phyloP scores from a whole-genome alignment of 2,329 filamentous ascomycete genomes.

The Neospermospora avenae region DNA sequence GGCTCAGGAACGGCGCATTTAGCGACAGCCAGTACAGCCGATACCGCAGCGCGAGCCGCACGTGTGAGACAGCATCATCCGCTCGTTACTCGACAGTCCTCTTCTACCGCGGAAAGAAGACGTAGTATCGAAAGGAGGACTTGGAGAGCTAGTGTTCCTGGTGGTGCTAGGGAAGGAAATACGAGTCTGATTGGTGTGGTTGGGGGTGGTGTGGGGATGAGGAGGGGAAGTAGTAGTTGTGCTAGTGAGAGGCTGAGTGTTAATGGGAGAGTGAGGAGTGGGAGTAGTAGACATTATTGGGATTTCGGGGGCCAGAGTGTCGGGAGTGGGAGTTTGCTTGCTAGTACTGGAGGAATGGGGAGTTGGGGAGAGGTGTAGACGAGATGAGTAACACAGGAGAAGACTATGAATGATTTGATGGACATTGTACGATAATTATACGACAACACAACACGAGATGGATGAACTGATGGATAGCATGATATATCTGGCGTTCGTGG shows the following conservation, averaged over 20 bases:
- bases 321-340: slow-evolving; percentile 70
- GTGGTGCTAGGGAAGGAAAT: slow-evolving; percentile 32
- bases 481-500: too few relatives aligned
- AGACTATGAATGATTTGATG: too few relatives aligned
- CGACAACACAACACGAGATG: too few relatives aligned
- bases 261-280: slow-evolving; percentile 54
- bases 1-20: slow-evolving; percentile 42
- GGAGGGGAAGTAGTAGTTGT: slow-evolving; percentile 61
- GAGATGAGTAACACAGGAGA: too few relatives aligned
- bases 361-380: slow-evolving; percentile 71
- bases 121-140: slow-evolving; percentile 47
- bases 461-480: too few relatives aligned
- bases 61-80: slow-evolving; percentile 88
- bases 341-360: slow-evolving; percentile 64
- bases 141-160: slow-evolving; percentile 52
- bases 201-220: slow-evolving; percentile 35
- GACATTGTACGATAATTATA: too few relatives aligned
- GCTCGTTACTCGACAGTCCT: slow-evolving; percentile 57
- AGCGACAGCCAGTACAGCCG: slow-evolving; percentile 53
- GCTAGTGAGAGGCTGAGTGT: slow-evolving; percentile 79
- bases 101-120: slow-evolving; percentile 15
- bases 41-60: slow-evolving; percentile 72
- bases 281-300: slow-evolving; percentile 85
- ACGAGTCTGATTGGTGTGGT: not conserved
- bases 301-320: slow-evolving; percentile 74